Base-by-base conservation (phyloP, 108 stramenopile species). In the Cyclotella distinguenda region DNA sequence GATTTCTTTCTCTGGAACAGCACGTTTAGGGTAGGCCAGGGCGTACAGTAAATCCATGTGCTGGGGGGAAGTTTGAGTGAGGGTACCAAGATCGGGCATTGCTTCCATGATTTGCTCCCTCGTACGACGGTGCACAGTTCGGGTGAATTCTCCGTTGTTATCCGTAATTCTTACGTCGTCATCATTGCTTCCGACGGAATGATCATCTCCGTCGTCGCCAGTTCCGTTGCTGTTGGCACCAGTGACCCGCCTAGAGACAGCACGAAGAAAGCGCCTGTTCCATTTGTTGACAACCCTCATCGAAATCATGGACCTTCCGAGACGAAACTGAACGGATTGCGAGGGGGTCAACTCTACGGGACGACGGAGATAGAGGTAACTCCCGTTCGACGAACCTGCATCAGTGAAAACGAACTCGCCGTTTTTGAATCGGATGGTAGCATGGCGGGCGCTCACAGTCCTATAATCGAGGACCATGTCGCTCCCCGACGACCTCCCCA, bases 381-480 rank as follows among this genome's bases (percentile, higher is more conserved):
- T 90, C 8, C 95, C 95, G 45, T 96, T 96, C 25, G 89, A 91
- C 7, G 89, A 91, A 4, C 88, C 86, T 0, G 87, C 92, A 78
- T 96, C 95, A 4, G 85, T 88, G 66, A 96, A 92, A 34, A 89
- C 54, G 36, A 96, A 96, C 68, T 96, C 87, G 11, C 95, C 95
- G 77, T 94, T 92, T 72, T 93, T 91, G 62, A 94, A 89, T 0
- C 90, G 81, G 55, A 94, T 90, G 3, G 84, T 79, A 10, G 95
- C 93, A 69, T 96, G 95, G 46, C 88, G 88, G 26, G 93, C 92
- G 6, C 86, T 88, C 8, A 96, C 91, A 10, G 95, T 96, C 27
- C 93, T 82, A 68, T 98, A 97, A 74, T 98, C 96, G 64, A 98
- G 77, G 7, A 97, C 93, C 96, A 98, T 98, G 56, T 96, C 94